Evolutionary conservation across 768 basidiomycete species (phyloP).

Genomic region (Leccinum barrowsii): DNA sequence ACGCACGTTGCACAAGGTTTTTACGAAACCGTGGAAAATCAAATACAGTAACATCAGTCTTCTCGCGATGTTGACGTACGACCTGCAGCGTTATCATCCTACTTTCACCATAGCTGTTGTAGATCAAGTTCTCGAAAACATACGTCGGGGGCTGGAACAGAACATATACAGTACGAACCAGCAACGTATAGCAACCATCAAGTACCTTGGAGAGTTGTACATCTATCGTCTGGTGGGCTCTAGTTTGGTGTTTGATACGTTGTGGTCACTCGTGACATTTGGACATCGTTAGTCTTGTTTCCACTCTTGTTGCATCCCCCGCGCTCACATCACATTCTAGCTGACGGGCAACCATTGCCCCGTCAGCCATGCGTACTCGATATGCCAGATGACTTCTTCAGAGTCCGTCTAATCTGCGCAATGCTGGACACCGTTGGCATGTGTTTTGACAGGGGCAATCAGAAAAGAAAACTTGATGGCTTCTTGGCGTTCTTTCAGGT

Average conservation of each 20-base stretch:
- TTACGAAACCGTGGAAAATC: slow-evolving; percentile 98
- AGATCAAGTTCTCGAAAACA: slow-evolving; percentile 93
- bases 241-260: slow-evolving; percentile 83
- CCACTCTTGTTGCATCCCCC: background rate
- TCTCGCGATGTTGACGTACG: slow-evolving; percentile 92
- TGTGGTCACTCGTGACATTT: slow-evolving; percentile 94
- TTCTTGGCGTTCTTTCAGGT: slow-evolving; percentile 95
- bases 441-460: slow-evolving; percentile 94
- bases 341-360: slow-evolving; percentile 85
- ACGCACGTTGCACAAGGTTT: slow-evolving; percentile 75
- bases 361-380: slow-evolving; percentile 73
- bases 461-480: slow-evolving; percentile 89
- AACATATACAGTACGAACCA: slow-evolving; percentile 96
- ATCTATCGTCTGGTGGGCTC: slow-evolving; percentile 92
- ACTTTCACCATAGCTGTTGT: slow-evolving; percentile 85
- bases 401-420: slow-evolving; percentile 85
- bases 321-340: slow-evolving; percentile 39
- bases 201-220: slow-evolving; percentile 95
- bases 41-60: slow-evolving; percentile 87
- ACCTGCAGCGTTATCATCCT: slow-evolving; percentile 89
- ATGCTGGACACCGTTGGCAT: slow-evolving; percentile 94
- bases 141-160: slow-evolving; percentile 86
- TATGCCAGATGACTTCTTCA: slow-evolving; percentile 95
- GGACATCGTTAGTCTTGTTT: slow-evolving; percentile 76
- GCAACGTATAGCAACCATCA: slow-evolving; percentile 84